A percentile compares a stretch with the other conserved stretches of the same genome.
phyloP scores from a whole-genome alignment of 2,329 filamentous ascomycete species.

The Curvularia hawaiiensis region DNA sequence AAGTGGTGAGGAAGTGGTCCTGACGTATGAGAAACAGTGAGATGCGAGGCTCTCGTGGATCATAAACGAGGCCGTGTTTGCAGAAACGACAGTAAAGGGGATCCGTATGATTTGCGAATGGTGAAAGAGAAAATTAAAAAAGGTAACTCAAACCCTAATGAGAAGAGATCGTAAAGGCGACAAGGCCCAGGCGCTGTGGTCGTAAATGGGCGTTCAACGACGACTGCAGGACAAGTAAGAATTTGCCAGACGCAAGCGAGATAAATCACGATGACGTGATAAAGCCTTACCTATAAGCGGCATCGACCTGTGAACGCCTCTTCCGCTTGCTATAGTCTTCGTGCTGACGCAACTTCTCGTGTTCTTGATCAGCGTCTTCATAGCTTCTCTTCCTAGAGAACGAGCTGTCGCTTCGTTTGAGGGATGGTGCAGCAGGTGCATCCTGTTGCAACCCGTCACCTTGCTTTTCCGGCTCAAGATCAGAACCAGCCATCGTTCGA shows the following conservation, averaged over 20 bases:
- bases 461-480: conserved; percentile 39
- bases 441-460: conserved; percentile 19
- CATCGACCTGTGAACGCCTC: conserved; percentile 42
- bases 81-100: not conserved
- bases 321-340: conserved; percentile 46
- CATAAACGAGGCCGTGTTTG: not conserved
- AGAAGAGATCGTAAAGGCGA: not conserved
- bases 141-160: not conserved
- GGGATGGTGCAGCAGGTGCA: conserved; percentile 19
- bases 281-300: conserved; percentile 43
- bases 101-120: not conserved
- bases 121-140: not conserved
- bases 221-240: conserved; percentile 18
- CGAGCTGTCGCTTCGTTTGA: conserved; percentile 40
- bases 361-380: conserved; percentile 41
- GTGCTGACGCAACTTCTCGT: conserved; percentile 40
- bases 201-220: conserved; percentile 12
- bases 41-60: not conserved
- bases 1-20: not conserved
- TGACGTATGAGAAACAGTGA: not conserved
- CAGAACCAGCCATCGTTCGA: conserved; percentile 41
- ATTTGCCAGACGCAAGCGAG: not conserved
- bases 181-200: not conserved
- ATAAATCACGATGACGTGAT: not conserved
- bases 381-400: conserved; percentile 45